These are phyloP conservation scores for Suillus plorans DNA, from an alignment of 768 basidiomycete genomes.

Conservation along the genomic window DNA sequence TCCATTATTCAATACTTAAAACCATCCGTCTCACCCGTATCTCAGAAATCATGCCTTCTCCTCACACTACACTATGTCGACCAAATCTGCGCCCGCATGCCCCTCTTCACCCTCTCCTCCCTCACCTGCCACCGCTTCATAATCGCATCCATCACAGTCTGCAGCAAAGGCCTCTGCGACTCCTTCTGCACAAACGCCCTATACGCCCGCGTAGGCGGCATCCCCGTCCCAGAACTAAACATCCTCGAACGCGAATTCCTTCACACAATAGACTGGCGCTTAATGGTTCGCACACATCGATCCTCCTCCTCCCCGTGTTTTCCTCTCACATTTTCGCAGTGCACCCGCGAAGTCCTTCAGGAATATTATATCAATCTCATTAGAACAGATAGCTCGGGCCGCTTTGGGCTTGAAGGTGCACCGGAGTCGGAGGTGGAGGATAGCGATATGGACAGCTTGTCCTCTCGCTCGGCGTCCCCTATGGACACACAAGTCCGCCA, in stretches of 20 bases:
- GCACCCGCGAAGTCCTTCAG: slow-evolving; percentile 86
- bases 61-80: slow-evolving; percentile 90
- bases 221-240: slow-evolving; percentile 88
- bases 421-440: slow-evolving; percentile 40
- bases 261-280: slow-evolving; percentile 86
- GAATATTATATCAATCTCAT: slow-evolving; percentile 95
- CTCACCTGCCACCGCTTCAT: slow-evolving; percentile 98
- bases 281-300: slow-evolving; percentile 67
- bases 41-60: slow-evolving; percentile 75
- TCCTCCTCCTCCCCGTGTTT: slow-evolving; percentile 9
- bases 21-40: neutral
- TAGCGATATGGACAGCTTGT: slow-evolving; percentile 53
- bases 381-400: slow-evolving; percentile 71
- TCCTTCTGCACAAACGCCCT: slow-evolving; percentile 92
- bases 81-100: slow-evolving; percentile 84
- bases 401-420: slow-evolving; percentile 51
- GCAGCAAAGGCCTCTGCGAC: slow-evolving; percentile 94
- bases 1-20: neutral
- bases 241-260: slow-evolving; percentile 94
- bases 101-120: slow-evolving; percentile 90
- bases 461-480: slow-evolving; percentile 55
- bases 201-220: slow-evolving; percentile 96
- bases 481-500: slow-evolving; percentile 24
- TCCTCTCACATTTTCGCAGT: slow-evolving; percentile 47
- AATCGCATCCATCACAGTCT: slow-evolving; percentile 89